Evolutionary conservation across 768 basidiomycete genomes (phyloP).

Genomic region (Mycena haematopus): DNA sequence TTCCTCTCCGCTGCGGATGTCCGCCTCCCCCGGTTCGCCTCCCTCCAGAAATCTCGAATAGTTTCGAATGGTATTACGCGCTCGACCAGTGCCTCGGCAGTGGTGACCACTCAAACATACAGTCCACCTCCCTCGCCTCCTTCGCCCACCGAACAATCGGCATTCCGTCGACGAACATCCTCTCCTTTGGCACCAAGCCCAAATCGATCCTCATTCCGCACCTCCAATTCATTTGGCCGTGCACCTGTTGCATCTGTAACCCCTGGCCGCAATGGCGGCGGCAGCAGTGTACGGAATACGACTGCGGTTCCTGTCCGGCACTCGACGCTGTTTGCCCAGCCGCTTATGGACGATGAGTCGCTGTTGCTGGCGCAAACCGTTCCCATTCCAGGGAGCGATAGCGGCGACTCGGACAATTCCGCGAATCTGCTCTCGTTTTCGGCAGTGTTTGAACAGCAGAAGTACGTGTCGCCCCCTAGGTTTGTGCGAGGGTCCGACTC

Average conservation of each 20-base stretch:
- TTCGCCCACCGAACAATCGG: slow-evolving; percentile 38
- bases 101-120: slow-evolving; percentile 46
- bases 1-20: slow-evolving; percentile 53
- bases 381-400: slow-evolving; percentile 77
- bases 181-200: slow-evolving; percentile 52
- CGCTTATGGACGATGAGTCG: slow-evolving; percentile 59
- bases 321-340: slow-evolving; percentile 50
- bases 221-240: slow-evolving; percentile 40
- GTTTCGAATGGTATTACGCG: slow-evolving; percentile 49
- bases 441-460: slow-evolving; percentile 62
- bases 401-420: slow-evolving; percentile 72
- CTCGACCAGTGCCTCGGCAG: slow-evolving; percentile 47
- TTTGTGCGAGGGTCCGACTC: slow-evolving; percentile 42
- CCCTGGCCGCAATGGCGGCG: slow-evolving; percentile 31
- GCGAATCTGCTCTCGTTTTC: slow-evolving; percentile 77
- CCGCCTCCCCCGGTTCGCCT: slow-evolving; percentile 47
- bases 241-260: slow-evolving; percentile 32
- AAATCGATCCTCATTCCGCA: slow-evolving; percentile 44
- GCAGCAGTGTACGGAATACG: slow-evolving; percentile 34
- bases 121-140: slow-evolving; percentile 50
- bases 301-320: slow-evolving; percentile 47
- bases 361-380: slow-evolving; percentile 73
- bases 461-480: slow-evolving; percentile 33
- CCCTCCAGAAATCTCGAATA: slow-evolving; percentile 46
- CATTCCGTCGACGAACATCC: slow-evolving; percentile 52